phyloP scores from a whole-genome alignment of 1,139 yeast genomes.

The Yamadazyma siamensis region DNA sequence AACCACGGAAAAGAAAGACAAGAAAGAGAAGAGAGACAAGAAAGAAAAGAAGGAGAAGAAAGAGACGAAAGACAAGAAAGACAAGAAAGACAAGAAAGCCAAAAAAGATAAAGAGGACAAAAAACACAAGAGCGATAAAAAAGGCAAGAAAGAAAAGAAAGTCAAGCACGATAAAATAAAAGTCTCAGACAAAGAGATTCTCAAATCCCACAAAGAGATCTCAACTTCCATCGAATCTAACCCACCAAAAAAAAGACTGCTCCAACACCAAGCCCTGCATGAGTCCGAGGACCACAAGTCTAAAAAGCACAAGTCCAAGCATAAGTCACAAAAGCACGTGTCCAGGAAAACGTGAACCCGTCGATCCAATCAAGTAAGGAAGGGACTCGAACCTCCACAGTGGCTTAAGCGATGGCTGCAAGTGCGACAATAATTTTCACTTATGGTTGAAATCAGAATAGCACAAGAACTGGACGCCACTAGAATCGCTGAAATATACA shows the following conservation, averaged over 20 bases:
- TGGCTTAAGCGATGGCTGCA: too few relatives aligned
- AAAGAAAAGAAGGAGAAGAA: slow-evolving; percentile 15
- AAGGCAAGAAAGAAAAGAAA: slow-evolving; percentile 9
- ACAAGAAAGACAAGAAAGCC: slow-evolving; percentile 13
- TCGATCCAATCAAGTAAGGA: too few relatives aligned
- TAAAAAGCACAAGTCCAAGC: too few relatives aligned
- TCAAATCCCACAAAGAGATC: slow-evolving; percentile 2
- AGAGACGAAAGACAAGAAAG: slow-evolving; percentile 12
- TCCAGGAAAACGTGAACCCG: too few relatives aligned
- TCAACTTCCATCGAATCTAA: too few relatives aligned
- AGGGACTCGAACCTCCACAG: too few relatives aligned
- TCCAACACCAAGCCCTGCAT: too few relatives aligned
- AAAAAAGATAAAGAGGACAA: slow-evolving; percentile 15
- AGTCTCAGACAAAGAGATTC: slow-evolving; percentile 10
- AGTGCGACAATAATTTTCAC: too few relatives aligned
- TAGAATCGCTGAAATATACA: slow-evolving; percentile 3
- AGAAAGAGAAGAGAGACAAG: slow-evolving; percentile 19
- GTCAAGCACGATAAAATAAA: slow-evolving; percentile 10
- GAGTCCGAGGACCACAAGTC: too few relatives aligned
- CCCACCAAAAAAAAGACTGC: too few relatives aligned
- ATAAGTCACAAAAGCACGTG: too few relatives aligned
- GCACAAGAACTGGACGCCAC: slow-evolving; percentile 4
- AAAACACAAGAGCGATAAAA: slow-evolving; percentile 11
- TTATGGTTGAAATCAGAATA: slow-evolving; percentile 2
- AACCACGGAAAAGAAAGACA: slow-evolving; percentile 17